These are phyloP conservation scores for Metschnikowia lachancei DNA, from an alignment of 805 yeast species.

Conservation along the genomic window DNA sequence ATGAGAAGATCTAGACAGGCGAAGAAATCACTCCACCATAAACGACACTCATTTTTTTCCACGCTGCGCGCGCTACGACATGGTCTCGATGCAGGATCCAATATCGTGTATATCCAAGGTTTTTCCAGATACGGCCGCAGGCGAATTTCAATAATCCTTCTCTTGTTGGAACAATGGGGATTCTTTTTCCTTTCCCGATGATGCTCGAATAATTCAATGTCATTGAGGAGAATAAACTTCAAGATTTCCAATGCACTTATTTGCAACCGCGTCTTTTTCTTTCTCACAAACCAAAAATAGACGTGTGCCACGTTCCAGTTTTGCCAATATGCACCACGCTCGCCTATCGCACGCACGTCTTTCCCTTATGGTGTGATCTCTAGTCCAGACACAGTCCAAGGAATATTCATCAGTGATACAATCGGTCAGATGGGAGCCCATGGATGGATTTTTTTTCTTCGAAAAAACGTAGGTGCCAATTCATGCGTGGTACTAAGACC, in stretches of 20 bases:
- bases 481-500: too few species aligned
- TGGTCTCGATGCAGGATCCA: neutral
- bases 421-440: too few species aligned
- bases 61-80: constrained; percentile 5
- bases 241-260: too few species aligned
- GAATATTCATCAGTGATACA: neutral
- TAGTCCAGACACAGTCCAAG: neutral
- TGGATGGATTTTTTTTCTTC: too few species aligned
- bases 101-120: neutral
- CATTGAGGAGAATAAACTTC: too few species aligned
- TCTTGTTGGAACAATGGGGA: too few species aligned
- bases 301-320: neutral
- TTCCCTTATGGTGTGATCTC: neutral
- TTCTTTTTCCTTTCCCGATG: too few species aligned
- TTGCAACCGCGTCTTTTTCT: too few species aligned
- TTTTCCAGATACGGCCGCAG: neutral
- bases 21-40: constrained; percentile 7
- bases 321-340: constrained; percentile 2
- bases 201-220: too few species aligned
- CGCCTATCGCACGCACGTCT: neutral
- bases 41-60: constrained; percentile 2
- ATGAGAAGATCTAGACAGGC: neutral
- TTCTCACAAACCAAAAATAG: too few species aligned
- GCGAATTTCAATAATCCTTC: neutral
- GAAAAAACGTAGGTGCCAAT: too few species aligned